Evolutionary conservation across 2,329 filamentous ascomycete genomes (phyloP), one percentile per base, ranked within the genome.

Genomic region (Neofusicoccum ribis): DNA sequence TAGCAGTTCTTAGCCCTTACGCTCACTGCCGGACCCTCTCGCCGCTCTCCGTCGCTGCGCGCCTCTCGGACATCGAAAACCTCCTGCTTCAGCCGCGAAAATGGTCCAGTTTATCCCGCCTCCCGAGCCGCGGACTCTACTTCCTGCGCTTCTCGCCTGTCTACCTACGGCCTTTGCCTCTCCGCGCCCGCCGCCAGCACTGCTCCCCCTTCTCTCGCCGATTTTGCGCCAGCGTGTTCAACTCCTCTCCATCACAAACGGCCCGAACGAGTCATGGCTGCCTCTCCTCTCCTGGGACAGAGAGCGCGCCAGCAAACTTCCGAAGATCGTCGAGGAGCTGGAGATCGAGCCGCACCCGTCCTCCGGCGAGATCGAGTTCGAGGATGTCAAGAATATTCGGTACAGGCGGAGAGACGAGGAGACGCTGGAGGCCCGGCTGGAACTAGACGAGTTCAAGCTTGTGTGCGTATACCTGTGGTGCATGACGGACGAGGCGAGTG

Each of bases 291-390:
- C 87, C 73, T 93, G 91, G 81, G 86, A 91, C 71, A 71, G 82
- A 7, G 76, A 83, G 68, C 79, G 85, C 49, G 86, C 84, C 3
- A 80, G 84, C 37, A 84, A 82, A 68, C 82, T 94, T 17, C 81
- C 84, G n/a, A 81, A 86, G 65, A 80, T 89, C 14, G 87, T 88
- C 37, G 83, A 84, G 69, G 83, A 84, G 64, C 86, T 90, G 62
- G 79, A 84, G 51, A 81, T 94, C 37, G 90, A 93, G 75, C 90
- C 90, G n/a, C 91, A 95, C 72, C 91, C 91, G 3, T 87, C 90
- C 4, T 92, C 90, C 2, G 91, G 91, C 63, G 91, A 93, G 76
- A 86, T 94, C 63, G 91, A 94, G 78, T 78, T 93, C 20, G 88
- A 91, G 65, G 89, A 92, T 65, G 84, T 86, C 7, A 82, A 86